These are phyloP conservation scores for Brachypodium distachyon DNA, from an alignment of 202 grass and related monocot species.

Conservation along the genomic window DNA sequence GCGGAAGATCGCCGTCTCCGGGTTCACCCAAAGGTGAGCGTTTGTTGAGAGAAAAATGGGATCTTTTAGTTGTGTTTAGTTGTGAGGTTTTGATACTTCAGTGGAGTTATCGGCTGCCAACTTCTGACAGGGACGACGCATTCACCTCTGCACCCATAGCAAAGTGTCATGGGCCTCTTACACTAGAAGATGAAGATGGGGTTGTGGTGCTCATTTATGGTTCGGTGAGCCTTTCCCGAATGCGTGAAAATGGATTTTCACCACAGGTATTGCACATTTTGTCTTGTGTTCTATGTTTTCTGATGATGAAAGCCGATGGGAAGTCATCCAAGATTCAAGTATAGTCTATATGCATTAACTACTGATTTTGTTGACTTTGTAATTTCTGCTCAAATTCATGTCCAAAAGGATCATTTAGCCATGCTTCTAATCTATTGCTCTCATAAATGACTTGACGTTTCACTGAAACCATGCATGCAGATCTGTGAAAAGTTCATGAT, in stretches of 20 bases:
- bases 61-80: too few species aligned
- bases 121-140: conserved; percentile 14
- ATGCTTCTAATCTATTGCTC: too few species aligned
- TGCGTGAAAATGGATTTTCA: conserved; percentile 37
- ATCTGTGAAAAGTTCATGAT: conserved; percentile 13
- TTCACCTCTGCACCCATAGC: conserved; percentile 39
- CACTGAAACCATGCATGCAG: conserved; percentile 15
- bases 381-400: not conserved
- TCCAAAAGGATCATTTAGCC: not conserved
- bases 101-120: not conserved
- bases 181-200: conserved; percentile 38
- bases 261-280: conserved; percentile 31
- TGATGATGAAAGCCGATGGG: not conserved
- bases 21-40: not conserved
- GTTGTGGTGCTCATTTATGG: conserved; percentile 23
- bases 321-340: not conserved
- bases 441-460: conserved; percentile 5
- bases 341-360: not conserved
- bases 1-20: not conserved
- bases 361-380: not conserved
- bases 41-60: not conserved
- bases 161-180: conserved; percentile 24
- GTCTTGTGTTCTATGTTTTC: too few species aligned
- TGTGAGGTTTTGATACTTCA: not conserved
- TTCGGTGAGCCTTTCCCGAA: conserved; percentile 10